Percentiles rank a stretch among this genome's conserved stretches.
Evolutionary conservation across 2,329 filamentous ascomycete genomes (phyloP).

Genomic region (Aspergillus brunneoviolaceus): DNA sequence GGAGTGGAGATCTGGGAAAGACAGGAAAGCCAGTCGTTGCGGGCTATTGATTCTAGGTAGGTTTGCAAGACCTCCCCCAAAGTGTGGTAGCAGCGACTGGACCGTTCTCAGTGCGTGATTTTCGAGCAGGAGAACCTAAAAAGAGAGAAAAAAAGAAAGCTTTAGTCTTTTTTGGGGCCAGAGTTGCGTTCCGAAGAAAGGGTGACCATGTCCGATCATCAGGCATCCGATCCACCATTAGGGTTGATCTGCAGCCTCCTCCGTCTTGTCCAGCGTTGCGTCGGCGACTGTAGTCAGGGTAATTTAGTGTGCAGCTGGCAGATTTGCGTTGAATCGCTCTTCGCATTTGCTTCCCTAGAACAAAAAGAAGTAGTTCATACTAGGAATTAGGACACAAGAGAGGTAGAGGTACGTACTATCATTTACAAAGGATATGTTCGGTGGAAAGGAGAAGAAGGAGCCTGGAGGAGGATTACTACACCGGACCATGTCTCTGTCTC

Average conservation of each 20-base stretch:
- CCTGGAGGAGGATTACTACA: too few relatives aligned
- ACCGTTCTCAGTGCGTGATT: constrained; percentile 3
- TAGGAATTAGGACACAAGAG: too few relatives aligned
- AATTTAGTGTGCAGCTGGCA: not conserved
- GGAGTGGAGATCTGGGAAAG: not conserved
- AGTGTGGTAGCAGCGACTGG: not conserved
- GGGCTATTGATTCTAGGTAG: not conserved
- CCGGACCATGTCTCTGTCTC: not conserved
- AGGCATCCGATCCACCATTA: constrained; percentile 7
- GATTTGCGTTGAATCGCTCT: not conserved
- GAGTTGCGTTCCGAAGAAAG: not conserved
- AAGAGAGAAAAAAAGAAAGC: constrained; percentile 7
- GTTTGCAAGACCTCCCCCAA: not conserved
- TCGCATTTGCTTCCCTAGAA: not conserved
- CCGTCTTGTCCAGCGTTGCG: not conserved
- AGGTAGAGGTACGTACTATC: too few relatives aligned
- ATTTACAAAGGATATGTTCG: not conserved
- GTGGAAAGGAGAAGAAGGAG: not conserved
- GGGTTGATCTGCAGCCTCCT: constrained; percentile 5
- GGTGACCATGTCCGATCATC: constrained; percentile 1
- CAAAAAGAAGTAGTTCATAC: too few relatives aligned
- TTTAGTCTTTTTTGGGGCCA: not conserved
- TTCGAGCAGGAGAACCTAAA: not conserved
- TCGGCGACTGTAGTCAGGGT: not conserved
- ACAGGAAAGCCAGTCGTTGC: constrained; percentile 4